phyloP scores from a whole-genome alignment of 108 stramenopile species.

The Aurantiochytrium sp. region DNA sequence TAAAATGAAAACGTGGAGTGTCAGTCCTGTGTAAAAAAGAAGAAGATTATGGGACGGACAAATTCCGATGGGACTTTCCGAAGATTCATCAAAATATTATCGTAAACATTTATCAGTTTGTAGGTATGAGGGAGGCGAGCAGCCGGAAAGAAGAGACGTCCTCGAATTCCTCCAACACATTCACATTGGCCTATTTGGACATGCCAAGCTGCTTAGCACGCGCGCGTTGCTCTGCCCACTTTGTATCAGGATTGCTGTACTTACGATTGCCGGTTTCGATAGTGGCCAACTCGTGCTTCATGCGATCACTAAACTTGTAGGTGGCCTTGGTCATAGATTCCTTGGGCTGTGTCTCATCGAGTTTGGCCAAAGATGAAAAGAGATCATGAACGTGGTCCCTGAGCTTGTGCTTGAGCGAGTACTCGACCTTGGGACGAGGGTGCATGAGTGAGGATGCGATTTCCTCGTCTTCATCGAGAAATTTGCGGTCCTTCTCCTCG shows the following conservation, averaged over 20 bases:
- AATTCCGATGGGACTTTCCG: too few relatives aligned
- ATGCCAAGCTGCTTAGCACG: not conserved
- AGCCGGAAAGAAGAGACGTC: not conserved
- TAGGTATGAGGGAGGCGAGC: not conserved
- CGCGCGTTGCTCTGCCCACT: not conserved
- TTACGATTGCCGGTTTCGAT: not conserved
- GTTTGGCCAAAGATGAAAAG: not conserved
- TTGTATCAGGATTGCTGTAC: not conserved
- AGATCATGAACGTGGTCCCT: not conserved
- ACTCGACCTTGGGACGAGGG: not conserved
- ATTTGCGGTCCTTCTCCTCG: not conserved
- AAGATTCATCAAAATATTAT: too few relatives aligned
- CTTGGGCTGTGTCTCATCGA: not conserved
- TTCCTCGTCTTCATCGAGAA: not conserved
- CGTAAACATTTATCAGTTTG: too few relatives aligned
- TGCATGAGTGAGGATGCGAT: not conserved
- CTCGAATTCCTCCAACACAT: too few relatives aligned
- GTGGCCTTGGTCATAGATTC: not conserved
- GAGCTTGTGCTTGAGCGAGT: constrained; percentile 12
- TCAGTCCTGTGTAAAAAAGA: too few relatives aligned
- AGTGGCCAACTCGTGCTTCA: not conserved
- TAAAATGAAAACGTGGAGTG: too few relatives aligned
- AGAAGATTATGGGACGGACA: too few relatives aligned
- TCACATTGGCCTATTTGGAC: not conserved
- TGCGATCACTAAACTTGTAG: not conserved